Evolutionary conservation across 129 eudicot species (phyloP), one percentile per base, ranked within the genome.

Genomic region (Tagetes erecta): DNA sequence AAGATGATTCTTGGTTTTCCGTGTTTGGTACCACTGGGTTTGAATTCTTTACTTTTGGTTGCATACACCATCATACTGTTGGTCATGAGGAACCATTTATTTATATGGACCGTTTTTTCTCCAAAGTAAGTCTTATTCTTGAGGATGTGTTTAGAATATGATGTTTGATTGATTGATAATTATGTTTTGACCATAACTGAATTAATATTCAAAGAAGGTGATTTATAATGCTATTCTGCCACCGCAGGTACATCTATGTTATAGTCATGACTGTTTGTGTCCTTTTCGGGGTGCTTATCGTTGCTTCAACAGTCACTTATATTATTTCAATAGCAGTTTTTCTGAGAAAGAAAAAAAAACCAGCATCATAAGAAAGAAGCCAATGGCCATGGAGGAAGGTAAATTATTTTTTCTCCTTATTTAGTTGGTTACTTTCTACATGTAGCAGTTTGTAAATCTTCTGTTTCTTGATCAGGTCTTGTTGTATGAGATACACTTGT

Each of bases 101-200:
- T 93, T 73, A 82, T 93, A 58, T 93, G 98, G 98, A 84, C 92
- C 38, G 98, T 93, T 79, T 93, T 93, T 86, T 93, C 98, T 49
- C 98, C 98, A 40, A 93, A 93, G 98, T 93, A 90, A 90, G 97
- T 83, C 49, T 52, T 42, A 8, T 58, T 38, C 35, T 75, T 74
- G 27, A 60, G 3, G 27, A 62, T 62, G 67, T 9, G 38, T 13
- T 62, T 62, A 8, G 11, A 4, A 0, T 8, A 11, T 47, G 3
- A 11, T 14, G 31, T 57, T 9, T 0, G 67, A 13, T 13, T 33
- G 35, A 9, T 36, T 57, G 64, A 57, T 57, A 0, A 2, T 57
- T 7, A 30, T 57, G 36, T 30, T 57, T 57, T 20, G 27, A 20
- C 27, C 27, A 20, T 20, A 20, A 20, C 27, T 20, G 27, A 20